These are phyloP conservation scores for Dalechampia spathulata DNA, from an alignment of 441 rosid species.

Conservation along the genomic window DNA sequence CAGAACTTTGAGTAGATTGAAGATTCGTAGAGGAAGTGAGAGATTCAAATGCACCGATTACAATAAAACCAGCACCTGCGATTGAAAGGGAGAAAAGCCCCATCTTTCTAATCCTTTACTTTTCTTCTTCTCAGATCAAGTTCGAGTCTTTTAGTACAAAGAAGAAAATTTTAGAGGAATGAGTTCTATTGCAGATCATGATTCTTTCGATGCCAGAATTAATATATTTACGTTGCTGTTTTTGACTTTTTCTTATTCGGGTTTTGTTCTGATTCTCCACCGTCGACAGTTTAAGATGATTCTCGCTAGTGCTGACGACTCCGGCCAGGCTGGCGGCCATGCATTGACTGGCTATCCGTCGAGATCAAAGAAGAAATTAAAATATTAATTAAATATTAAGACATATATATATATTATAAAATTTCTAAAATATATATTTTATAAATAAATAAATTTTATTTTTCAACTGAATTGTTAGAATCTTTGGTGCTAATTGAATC, in stretches of 20 bases:
- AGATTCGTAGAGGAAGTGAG: too few relatives aligned
- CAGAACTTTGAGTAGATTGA: constrained; percentile 6
- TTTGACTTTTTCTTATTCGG: neutral
- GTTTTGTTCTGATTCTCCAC: neutral
- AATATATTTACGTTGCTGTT: neutral
- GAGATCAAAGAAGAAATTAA: too few relatives aligned
- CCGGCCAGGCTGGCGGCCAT: neutral
- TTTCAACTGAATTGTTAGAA: too few relatives aligned
- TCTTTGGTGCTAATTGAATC: too few relatives aligned
- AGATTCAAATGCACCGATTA: constrained; percentile 17
- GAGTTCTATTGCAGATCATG: neutral
- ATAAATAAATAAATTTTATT: too few relatives aligned
- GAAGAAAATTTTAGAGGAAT: too few relatives aligned
- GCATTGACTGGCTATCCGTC: neutral
- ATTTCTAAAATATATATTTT: too few relatives aligned
- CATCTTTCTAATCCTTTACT: constrained; percentile 1
- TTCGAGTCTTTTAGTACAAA: neutral
- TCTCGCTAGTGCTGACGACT: too few relatives aligned
- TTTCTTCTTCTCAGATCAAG: neutral
- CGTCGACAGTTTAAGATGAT: neutral
- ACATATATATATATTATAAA: too few relatives aligned
- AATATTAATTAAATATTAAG: too few relatives aligned
- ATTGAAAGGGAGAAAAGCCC: constrained; percentile 13
- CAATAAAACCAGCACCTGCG: constrained; percentile 14
- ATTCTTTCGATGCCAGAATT: neutral